Base-by-base conservation (phyloP, 2,329 filamentous ascomycete species). In the Lecanicillium sp. region DNA sequence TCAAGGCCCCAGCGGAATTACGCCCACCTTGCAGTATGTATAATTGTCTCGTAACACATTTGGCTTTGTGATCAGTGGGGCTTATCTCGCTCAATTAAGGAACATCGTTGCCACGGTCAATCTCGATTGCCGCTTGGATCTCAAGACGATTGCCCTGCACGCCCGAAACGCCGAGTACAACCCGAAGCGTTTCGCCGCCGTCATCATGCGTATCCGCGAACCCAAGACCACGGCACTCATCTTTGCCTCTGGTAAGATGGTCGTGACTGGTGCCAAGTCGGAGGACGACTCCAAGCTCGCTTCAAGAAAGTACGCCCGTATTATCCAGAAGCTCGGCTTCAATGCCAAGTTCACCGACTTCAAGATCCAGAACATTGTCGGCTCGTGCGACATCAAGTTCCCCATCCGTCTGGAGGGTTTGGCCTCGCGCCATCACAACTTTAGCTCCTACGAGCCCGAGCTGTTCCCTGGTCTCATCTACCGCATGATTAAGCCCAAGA, bases 401-500 rank as follows among this genome's bases (percentile, higher is more conserved):
- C 92, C 92, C 39, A 96, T 98, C 53, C 87, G 92, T 50, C 75
- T 98, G 43, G 92, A 97, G 63, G 92, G 92, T 66, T 72, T 98
- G 60, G 92, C 92, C 13, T 92, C 84, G 51, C 87, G 89, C 67
- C 92, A 98, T 76, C 90, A 97, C 74, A 95, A 95, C 70, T 98
- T 97, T 79, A 94, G 87, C 67, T 96, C 89, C 42, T 98, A 98
- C 65, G 92, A 98, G 66, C 92, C 92, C 50, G 92, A 98, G 61
- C 66, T 98, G 62, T 98, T 97, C 77, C 92, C 92, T 57, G 92
- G 92, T 79, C 81, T 98, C 37, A 98, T 98, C 68, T 98, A 98
- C 69, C 88, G 92, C 62, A 98, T 98, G 92, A 96, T 97, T 74
- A 97, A 97, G 74, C 92, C 92, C 15, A 97, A 97, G 80, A 95